Conservation (phyloP, 2,329 filamentous ascomycete genomes). For the Fusarium begoniae region DNA sequence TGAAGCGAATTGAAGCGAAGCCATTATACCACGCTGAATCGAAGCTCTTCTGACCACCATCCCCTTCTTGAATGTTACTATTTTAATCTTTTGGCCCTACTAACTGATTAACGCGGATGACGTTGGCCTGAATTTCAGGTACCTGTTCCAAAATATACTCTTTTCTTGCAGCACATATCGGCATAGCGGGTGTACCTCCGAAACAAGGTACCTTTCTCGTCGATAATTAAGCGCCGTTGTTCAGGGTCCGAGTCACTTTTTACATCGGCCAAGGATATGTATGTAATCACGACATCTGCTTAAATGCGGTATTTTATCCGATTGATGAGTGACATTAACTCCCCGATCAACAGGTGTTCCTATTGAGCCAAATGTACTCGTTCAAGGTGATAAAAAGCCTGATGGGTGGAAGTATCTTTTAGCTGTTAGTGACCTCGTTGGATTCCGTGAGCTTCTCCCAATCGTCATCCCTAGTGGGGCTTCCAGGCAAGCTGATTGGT, state of each 20-base stretch:
- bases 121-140: not conserved
- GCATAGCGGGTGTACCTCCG: not conserved
- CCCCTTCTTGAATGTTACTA: not conserved
- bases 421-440: not conserved
- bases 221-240: not conserved
- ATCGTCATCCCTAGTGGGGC: slow-evolving; percentile 42
- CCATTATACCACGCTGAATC: not conserved
- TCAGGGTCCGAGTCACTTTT: not conserved
- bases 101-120: not conserved
- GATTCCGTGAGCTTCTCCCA: slow-evolving; percentile 40
- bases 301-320: slow-evolving; percentile 6
- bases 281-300: not conserved
- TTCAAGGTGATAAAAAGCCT: not conserved
- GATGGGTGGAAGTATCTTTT: slow-evolving; percentile 21
- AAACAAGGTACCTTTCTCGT: not conserved
- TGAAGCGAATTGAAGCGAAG: not conserved
- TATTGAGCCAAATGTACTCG: not conserved
- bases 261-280: not conserved
- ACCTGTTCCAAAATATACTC: not conserved
- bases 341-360: slow-evolving; percentile 1
- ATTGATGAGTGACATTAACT: not conserved
- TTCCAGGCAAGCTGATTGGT: slow-evolving; percentile 34
- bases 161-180: not conserved
- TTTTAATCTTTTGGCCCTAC: not conserved
- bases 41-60: not conserved